Base-by-base conservation (phyloP, 352 stramenopile species). In the Phytophthora capsici region DNA sequence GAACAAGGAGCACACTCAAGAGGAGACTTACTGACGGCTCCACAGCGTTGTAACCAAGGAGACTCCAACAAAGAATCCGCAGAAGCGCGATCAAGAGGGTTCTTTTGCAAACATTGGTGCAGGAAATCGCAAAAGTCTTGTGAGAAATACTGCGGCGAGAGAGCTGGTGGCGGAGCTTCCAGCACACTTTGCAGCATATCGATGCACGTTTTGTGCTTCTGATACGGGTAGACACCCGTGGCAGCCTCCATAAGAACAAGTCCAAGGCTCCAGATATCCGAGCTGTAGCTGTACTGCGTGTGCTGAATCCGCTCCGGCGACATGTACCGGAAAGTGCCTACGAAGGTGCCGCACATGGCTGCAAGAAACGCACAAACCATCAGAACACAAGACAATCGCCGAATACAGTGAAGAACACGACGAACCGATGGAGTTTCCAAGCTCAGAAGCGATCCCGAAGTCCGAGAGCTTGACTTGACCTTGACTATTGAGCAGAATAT, bases 381-480 rank as follows among this genome's bases (percentile, higher is more conserved):
- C 20, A 75, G 48, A 36, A 7, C 28, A 34, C 28, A 41, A 9
- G 17, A 43, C 40, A 38, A 34, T 23, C 26, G 12, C 32, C 17
- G n/a, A 38, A 45, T 37, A 26, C 5, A 13, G 4, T 36, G 5
- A 38, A 55, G 25, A 10, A 7, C 12, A 67, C 28, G 10, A 69
- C 63, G 1, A 37, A 93, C 84, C 83, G 45, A 93, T 90, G n/a
- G 87, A 96, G 66, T 88, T 96, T 57, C 86, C 66, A 63, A 95
- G 66, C 71, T 98, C 90, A 4, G 70, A 91, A 25, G 84, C 91
- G 63, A 98, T 98, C 36, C 97, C 97, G 89, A 99, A 99, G 76
- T 99, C 97, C 36, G 93, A 98, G 48, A 99, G 82, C 75, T 99
- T 99, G 54, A 98, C 93, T 51, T 89, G 71, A 14, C 96, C 96